Evolutionary conservation across 2,329 filamentous ascomycete species (phyloP).

Genomic region (Talaromyces verruculosus): DNA sequence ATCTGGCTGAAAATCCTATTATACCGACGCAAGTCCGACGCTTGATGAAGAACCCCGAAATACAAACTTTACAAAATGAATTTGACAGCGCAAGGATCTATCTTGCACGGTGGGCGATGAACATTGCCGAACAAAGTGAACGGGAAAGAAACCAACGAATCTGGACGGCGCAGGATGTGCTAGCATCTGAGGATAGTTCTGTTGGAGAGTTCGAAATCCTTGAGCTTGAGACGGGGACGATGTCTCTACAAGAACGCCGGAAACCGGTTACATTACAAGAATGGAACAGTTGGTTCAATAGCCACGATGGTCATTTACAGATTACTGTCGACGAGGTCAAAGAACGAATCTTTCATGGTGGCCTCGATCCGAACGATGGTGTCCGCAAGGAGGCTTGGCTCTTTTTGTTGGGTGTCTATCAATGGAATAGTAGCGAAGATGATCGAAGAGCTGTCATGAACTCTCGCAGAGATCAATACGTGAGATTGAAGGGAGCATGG

Average conservation of each 20-base stretch:
- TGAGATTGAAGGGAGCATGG: slow-evolving; percentile 90
- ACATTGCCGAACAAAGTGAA: slow-evolving; percentile 95
- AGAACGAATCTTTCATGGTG: slow-evolving; percentile 94
- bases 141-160: slow-evolving; percentile 79
- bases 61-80: slow-evolving; percentile 92
- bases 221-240: slow-evolving; percentile 69
- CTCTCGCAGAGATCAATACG: slow-evolving; percentile 86
- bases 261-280: slow-evolving; percentile 77
- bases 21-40: slow-evolving; percentile 84
- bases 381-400: slow-evolving; percentile 96
- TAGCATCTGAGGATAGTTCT: slow-evolving; percentile 91
- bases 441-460: slow-evolving; percentile 82
- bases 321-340: slow-evolving; percentile 91
- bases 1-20: slow-evolving; percentile 86
- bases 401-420: slow-evolving; percentile 85
- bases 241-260: slow-evolving; percentile 74
- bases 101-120: slow-evolving; percentile 96
- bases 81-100: slow-evolving; percentile 96
- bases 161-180: slow-evolving; percentile 88
- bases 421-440: slow-evolving; percentile 86
- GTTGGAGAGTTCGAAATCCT: slow-evolving; percentile 95
- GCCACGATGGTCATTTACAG: slow-evolving; percentile 68
- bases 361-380: slow-evolving; percentile 81
- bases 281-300: slow-evolving; percentile 89
- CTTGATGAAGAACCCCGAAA: slow-evolving; percentile 84